Conservation (phyloP, 2,329 filamentous ascomycete genomes). For the Arthrocladium fulminans region DNA sequence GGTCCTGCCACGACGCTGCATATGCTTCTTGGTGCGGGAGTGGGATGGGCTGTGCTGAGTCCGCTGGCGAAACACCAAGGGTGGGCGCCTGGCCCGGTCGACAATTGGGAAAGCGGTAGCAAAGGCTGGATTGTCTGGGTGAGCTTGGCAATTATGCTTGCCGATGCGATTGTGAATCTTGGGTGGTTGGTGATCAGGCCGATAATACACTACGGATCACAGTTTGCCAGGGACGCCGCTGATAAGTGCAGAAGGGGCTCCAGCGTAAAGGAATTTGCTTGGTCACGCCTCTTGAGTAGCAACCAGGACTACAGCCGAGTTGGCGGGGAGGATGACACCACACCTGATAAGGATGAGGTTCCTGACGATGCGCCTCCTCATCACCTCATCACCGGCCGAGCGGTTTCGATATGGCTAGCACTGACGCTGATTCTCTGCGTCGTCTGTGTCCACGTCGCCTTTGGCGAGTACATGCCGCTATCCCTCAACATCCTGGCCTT, state of each 20-base stretch:
- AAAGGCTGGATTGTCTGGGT: constrained; percentile 99
- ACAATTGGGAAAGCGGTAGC: constrained; percentile 83
- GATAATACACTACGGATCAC: constrained; percentile 41
- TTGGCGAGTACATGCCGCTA: constrained; percentile 71
- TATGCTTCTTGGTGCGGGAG: constrained; percentile 80
- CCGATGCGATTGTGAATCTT: constrained; percentile 81
- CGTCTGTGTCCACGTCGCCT: constrained; percentile 69
- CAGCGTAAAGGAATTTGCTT: constrained; percentile 17
- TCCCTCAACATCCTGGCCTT: constrained; percentile 70
- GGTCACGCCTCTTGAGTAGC: constrained; percentile 3
- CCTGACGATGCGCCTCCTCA: constrained; percentile 73
- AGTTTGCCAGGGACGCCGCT: constrained; percentile 22
- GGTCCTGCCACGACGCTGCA: constrained; percentile 88
- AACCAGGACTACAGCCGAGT: constrained; percentile 6
- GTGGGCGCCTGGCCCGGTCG: constrained; percentile 81
- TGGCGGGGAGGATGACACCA: constrained; percentile 3
- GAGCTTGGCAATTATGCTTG: constrained; percentile 91
- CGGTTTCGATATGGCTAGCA: constrained; percentile 65
- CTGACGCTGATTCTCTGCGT: constrained; percentile 73
- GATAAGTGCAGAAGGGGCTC: constrained; percentile 15
- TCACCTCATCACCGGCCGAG: constrained; percentile 65
- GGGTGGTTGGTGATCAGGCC: constrained; percentile 66
- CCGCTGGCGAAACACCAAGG: constrained; percentile 75
- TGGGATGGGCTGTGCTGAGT: constrained; percentile 87
- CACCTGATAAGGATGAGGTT: constrained; percentile 31